Conservation (phyloP, 129 eudicot genomes). For the Flaveria robusta region DNA sequence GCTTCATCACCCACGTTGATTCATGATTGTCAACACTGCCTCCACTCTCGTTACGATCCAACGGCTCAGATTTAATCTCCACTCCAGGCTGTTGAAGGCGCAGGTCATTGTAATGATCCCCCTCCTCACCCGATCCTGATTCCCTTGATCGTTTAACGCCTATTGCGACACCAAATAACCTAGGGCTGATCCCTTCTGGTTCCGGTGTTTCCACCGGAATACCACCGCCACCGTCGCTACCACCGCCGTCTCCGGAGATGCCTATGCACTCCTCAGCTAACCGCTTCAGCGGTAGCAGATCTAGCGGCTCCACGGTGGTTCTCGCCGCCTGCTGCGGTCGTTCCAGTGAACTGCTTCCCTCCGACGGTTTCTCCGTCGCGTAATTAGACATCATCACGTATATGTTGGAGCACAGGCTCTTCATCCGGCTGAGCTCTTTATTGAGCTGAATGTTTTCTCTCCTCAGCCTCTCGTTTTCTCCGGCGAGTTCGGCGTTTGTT, state of each 20-base stretch:
- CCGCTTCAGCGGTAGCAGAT: conserved; percentile 58
- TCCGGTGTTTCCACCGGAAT: conserved; percentile 11
- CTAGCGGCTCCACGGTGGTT: conserved; percentile 43
- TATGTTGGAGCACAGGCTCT: conserved; percentile 64
- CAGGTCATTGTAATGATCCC: conserved; percentile 45
- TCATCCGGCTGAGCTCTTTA: conserved; percentile 71
- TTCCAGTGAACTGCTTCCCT: conserved; percentile 34
- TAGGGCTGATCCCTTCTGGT: conserved; percentile 40
- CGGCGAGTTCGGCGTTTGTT: conserved; percentile 53
- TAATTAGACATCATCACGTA: conserved; percentile 65
- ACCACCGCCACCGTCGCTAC: too few relatives aligned
- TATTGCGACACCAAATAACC: conserved; percentile 70
- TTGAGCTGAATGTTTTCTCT: conserved; percentile 70
- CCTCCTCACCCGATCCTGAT: conserved; percentile 23
- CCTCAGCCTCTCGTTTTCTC: conserved; percentile 71
- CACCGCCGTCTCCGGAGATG: background rate
- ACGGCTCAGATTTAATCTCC: conserved; percentile 71
- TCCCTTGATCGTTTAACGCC: conserved; percentile 67
- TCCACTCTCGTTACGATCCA: conserved; percentile 42
- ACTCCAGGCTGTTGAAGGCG: conserved; percentile 53
- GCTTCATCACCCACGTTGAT: conserved; percentile 43
- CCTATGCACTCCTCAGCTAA: conserved; percentile 41
- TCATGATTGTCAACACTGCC: conserved; percentile 44
- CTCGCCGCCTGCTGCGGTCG: conserved; percentile 4
- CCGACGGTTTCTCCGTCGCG: conserved; percentile 38